These are phyloP conservation scores for Anisodus acutangulus DNA, from an alignment of 257 asterid genomes.

Conservation along the genomic window DNA sequence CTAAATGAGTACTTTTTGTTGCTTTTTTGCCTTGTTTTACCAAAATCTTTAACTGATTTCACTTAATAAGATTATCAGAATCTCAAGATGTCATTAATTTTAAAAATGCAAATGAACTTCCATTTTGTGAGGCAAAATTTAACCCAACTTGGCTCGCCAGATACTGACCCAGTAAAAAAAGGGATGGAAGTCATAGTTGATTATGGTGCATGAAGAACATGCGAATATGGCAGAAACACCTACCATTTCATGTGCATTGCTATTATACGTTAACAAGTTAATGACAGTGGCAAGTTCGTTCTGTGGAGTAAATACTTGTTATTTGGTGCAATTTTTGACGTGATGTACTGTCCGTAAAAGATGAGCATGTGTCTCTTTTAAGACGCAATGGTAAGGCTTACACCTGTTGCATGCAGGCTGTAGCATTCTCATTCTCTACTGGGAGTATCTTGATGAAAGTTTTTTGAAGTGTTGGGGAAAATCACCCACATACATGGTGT, in stretches of 20 bases:
- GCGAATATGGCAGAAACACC: neutral
- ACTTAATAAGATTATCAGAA: slow-evolving; percentile 4
- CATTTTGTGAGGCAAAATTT: neutral
- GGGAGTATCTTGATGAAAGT: neutral
- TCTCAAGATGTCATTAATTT: slow-evolving; percentile 16
- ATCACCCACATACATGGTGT: slow-evolving; percentile 6
- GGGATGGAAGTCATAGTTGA: neutral
- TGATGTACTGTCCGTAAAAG: neutral
- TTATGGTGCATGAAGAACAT: slow-evolving; percentile 19
- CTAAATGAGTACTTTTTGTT: neutral
- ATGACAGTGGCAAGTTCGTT: neutral
- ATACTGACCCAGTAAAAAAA: neutral
- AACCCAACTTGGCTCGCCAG: neutral
- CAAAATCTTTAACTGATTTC: neutral
- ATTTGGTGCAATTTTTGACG: neutral
- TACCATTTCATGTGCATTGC: slow-evolving; percentile 24
- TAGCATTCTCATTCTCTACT: slow-evolving; percentile 6
- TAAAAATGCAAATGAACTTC: slow-evolving; percentile 14
- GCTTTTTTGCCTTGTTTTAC: neutral
- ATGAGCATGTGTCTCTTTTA: neutral
- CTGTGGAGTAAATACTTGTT: neutral
- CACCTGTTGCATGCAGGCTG: slow-evolving; percentile 1
- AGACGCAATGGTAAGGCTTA: slow-evolving; percentile 13
- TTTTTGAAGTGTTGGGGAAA: neutral
- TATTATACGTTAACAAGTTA: neutral